These are phyloP conservation scores for Rossbeevera mucosa DNA, from an alignment of 768 basidiomycete genomes.

Conservation along the genomic window DNA sequence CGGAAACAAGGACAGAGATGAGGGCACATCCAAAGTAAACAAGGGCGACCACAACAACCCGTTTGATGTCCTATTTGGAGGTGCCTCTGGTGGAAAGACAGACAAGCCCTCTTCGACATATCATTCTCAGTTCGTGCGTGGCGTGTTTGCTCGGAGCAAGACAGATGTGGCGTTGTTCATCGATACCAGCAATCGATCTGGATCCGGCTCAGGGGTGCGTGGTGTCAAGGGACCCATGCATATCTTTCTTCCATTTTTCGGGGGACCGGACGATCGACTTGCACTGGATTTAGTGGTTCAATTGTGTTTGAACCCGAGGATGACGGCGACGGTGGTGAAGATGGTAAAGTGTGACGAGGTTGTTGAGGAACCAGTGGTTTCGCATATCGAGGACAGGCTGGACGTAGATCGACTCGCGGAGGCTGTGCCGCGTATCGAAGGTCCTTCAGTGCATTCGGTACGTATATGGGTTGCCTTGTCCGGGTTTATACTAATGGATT, in stretches of 20 bases:
- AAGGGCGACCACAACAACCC: conserved; percentile 50
- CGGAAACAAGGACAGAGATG: background rate
- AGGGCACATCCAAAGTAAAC: conserved; percentile 8
- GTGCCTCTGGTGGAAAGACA: conserved; percentile 12
- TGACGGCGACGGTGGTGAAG: conserved; percentile 72
- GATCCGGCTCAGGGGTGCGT: conserved; percentile 2
- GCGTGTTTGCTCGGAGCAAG: conserved; percentile 65
- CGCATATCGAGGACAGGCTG: conserved; percentile 17
- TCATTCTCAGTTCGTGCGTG: conserved; percentile 82
- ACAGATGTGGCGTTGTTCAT: conserved; percentile 83
- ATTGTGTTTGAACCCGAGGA: conserved; percentile 62
- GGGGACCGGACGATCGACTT: conserved; percentile 88
- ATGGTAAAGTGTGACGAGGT: conserved; percentile 47
- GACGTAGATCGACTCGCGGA: background rate
- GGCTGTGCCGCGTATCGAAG: background rate
- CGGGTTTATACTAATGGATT: background rate
- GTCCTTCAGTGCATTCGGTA: conserved; percentile 2
- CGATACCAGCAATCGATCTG: conserved; percentile 48
- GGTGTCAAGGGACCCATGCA: conserved; percentile 43
- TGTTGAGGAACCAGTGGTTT: conserved; percentile 1
- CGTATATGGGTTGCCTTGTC: background rate
- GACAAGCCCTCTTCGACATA: conserved; percentile 47
- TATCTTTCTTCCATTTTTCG: conserved; percentile 87
- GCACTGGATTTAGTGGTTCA: conserved; percentile 83
- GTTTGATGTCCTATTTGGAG: conserved; percentile 64